Evolutionary conservation across 495 filamentous ascomycete species (phyloP).

Genomic region (Aspergillus sclerotiicarbonarius): DNA sequence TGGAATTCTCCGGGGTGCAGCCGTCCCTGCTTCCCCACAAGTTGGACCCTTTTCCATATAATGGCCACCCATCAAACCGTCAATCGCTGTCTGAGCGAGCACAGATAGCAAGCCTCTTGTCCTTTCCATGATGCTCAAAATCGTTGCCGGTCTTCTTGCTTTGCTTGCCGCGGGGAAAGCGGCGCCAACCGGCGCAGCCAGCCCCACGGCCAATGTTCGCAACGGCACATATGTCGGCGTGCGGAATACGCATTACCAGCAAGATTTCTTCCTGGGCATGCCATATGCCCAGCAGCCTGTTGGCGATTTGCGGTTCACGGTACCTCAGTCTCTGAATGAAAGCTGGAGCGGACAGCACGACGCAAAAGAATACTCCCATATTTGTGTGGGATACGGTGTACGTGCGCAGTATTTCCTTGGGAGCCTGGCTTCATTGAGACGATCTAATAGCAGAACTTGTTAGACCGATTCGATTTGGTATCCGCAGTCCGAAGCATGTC

Average conservation of each 20-base stretch:
- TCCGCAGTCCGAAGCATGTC: slow-evolving; percentile 49
- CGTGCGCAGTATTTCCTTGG: not conserved
- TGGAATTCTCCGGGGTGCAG: not conserved
- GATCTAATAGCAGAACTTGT: slow-evolving; percentile 13
- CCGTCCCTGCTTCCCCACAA: not conserved
- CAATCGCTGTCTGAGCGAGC: not conserved
- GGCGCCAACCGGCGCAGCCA: slow-evolving; percentile 4
- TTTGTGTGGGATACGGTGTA: slow-evolving; percentile 49
- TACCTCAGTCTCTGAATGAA: slow-evolving; percentile 44
- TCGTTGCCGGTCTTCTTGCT: slow-evolving; percentile 1
- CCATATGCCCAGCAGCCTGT: slow-evolving; percentile 54
- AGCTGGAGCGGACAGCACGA: slow-evolving; percentile 36
- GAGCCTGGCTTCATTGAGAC: not conserved
- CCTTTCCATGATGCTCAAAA: slow-evolving; percentile 4
- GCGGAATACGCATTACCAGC: slow-evolving; percentile 38
- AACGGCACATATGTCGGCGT: slow-evolving; percentile 48
- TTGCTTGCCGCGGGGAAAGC: slow-evolving; percentile 5
- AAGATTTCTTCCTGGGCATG: slow-evolving; percentile 56
- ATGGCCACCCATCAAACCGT: not conserved
- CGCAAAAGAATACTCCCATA: slow-evolving; percentile 49
- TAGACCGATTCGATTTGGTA: slow-evolving; percentile 47
- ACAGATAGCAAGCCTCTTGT: not conserved
- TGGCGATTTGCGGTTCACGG: slow-evolving; percentile 46
- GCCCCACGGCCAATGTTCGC: slow-evolving; percentile 16
- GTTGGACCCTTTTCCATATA: not conserved